Evolutionary conservation across 805 yeast genomes (phyloP), one percentile per base, ranked within the genome.

Genomic region (Kodamaea kaohsiungensis): DNA sequence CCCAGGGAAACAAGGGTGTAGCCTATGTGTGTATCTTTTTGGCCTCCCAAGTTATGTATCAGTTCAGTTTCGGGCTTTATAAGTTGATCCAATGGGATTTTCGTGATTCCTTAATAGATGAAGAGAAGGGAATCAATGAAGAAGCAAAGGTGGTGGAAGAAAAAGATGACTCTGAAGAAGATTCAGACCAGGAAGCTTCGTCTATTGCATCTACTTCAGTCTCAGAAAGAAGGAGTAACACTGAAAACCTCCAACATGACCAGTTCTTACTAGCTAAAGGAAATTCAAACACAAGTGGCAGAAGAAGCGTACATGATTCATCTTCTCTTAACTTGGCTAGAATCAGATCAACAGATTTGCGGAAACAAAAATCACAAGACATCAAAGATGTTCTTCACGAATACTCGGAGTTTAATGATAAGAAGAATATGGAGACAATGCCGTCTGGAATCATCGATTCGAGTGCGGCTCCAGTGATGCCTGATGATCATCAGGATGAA

Each of bases 1-100:
- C 69, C 3, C 84, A 88, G 56, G 90, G 89, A 38, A 78, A 83
- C 52, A 80, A 81, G 60, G 98, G 97, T 22, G 87, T 88, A 22
- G 95, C 97, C 0, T 89, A 88, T 68, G 87, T 89, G 17, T 87
- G 91, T 62, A 86, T 91, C 35, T 88, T 87, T 61, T 75, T 87
- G 46, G 87, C 90, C 2, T 77, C 87, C 1, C 90, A 87, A 66
- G 77, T 85, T 39, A 76, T 89, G 46, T 69, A 80, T 62, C 84
- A 88, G 70, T 89, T 90, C 79, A 87, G 89, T 62, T 70, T 87
- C 46, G 97, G 97, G 1, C 80, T 88, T 51, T 87, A 86, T 69
- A 77, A 84, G 56, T 69, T 91, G 51, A 76, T 91, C 13, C 87
- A 85, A 43, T 73, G 83, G 65, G 97, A 91, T 66, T 88, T 91